Conservation (phyloP, 352 stramenopile species). For the Phytophthora colocasiae region DNA sequence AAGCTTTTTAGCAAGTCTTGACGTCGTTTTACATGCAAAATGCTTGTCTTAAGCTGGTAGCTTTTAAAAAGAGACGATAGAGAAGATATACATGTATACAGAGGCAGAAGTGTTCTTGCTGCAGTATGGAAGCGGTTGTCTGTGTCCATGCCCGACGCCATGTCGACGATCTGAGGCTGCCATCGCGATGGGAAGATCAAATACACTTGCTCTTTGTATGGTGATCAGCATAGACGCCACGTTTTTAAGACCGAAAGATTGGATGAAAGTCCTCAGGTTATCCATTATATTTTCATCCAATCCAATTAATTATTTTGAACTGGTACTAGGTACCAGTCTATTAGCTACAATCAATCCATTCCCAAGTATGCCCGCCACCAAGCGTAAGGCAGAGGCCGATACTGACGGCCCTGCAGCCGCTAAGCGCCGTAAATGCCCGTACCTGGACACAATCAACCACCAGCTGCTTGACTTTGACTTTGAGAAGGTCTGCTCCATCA, state of each 20-base stretch:
- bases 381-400: conserved; percentile 54
- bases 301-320: background rate
- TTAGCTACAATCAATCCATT: conserved; percentile 2
- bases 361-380: conserved; percentile 31
- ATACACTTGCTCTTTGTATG: conserved; percentile 21
- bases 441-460: conserved; percentile 98
- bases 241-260: conserved; percentile 6
- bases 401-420: conserved; percentile 7
- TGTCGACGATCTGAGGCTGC: conserved; percentile 13
- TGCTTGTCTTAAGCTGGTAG: too few relatives aligned
- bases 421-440: conserved; percentile 95
- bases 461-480: conserved; percentile 99
- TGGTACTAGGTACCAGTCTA: background rate
- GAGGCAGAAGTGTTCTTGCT: too few relatives aligned
- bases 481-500: conserved; percentile 97
- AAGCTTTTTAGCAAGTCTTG: background rate
- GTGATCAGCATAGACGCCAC: conserved; percentile 17
- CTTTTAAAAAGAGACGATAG: too few relatives aligned
- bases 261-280: conserved; percentile 19
- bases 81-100: too few relatives aligned
- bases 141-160: too few relatives aligned
- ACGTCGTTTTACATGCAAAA: too few relatives aligned
- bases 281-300: conserved; percentile 34
- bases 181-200: conserved; percentile 30
- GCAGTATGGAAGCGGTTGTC: too few relatives aligned